phyloP scores from a whole-genome alignment of 192 early-diverging fungal species.

The Coemansia sp. region DNA sequence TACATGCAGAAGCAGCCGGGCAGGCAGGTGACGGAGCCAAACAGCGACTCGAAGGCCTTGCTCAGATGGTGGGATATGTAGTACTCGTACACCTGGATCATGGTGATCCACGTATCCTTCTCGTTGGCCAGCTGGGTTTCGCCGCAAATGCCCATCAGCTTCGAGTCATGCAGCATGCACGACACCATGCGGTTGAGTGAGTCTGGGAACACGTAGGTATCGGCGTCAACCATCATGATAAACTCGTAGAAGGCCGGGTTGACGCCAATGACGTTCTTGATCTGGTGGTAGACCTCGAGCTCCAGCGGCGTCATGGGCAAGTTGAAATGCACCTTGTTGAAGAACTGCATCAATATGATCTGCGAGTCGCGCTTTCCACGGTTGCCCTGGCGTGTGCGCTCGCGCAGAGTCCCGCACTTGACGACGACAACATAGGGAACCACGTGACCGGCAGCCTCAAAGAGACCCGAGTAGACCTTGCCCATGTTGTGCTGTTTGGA shows the following conservation, averaged over 20 bases:
- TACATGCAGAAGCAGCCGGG: conserved; percentile 99
- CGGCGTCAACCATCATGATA: conserved; percentile 97
- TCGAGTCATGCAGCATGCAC: conserved; percentile 87
- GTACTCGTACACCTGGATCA: conserved; percentile 99
- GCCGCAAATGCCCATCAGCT: conserved; percentile 95
- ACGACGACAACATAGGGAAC: conserved; percentile 95
- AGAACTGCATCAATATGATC: conserved; percentile 95
- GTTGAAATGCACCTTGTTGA: conserved; percentile 95
- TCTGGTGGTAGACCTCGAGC: conserved; percentile 97
- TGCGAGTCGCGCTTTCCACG: conserved; percentile 99
- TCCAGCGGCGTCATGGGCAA: conserved; percentile 94
- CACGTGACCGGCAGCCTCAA: conserved; percentile 85
- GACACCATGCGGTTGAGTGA: conserved; percentile 96
- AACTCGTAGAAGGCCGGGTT: conserved; percentile 99
- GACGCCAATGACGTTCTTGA: conserved; percentile 99
- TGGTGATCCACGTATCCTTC: conserved; percentile 92
- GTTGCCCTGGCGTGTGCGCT: conserved; percentile 88
- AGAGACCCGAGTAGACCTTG: conserved; percentile 96
- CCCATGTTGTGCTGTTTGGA: conserved; percentile 92
- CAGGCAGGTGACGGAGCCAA: conserved; percentile 96
- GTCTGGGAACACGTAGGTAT: conserved; percentile 91
- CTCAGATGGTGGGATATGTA: conserved; percentile 97
- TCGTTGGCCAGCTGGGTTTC: conserved; percentile 96
- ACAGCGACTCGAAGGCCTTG: conserved; percentile 97
- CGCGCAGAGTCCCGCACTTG: conserved; percentile 85